phyloP scores from a whole-genome alignment of 2,329 filamentous ascomycete genomes.

The Cytospora paraplurivora region DNA sequence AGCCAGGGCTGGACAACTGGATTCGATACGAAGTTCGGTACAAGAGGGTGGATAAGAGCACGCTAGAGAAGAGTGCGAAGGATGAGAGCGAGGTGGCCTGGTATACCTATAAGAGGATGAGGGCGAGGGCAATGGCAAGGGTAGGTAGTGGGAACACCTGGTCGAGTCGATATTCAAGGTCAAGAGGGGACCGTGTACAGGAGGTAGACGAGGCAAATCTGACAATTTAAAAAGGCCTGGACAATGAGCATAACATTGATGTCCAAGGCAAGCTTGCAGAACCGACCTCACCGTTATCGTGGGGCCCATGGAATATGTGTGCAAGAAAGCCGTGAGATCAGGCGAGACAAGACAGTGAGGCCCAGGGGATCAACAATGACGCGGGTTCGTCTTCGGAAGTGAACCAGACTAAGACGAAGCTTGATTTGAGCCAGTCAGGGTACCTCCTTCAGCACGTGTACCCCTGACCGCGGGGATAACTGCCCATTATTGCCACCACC shows the following conservation, averaged over 20 bases:
- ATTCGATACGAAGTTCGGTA: slow-evolving; percentile 54
- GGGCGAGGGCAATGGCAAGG: slow-evolving; percentile 5
- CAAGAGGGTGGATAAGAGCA: slow-evolving; percentile 48
- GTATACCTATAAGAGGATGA: background rate
- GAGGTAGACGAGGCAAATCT: background rate
- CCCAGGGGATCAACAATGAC: background rate
- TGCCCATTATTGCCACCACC: background rate
- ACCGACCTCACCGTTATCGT: too few species aligned
- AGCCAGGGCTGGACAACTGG: slow-evolving; percentile 52
- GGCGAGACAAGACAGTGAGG: too few species aligned
- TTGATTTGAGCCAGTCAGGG: slow-evolving; percentile 16
- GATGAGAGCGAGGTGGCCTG: slow-evolving; percentile 10
- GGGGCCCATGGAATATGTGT: too few species aligned
- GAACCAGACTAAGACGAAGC: background rate
- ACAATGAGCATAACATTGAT: too few species aligned
- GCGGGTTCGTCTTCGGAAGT: slow-evolving; percentile 19
- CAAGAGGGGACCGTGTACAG: background rate
- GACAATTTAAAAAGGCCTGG: too few species aligned
- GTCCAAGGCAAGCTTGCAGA: too few species aligned
- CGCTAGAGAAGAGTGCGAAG: slow-evolving; percentile 36
- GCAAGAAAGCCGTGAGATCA: too few species aligned
- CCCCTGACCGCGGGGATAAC: slow-evolving; percentile 16
- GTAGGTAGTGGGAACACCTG: background rate
- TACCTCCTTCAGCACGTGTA: slow-evolving; percentile 17
- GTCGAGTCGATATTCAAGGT: background rate